Base-by-base conservation (phyloP, 306 rosid genomes). In the Lathyrus oleraceus region DNA sequence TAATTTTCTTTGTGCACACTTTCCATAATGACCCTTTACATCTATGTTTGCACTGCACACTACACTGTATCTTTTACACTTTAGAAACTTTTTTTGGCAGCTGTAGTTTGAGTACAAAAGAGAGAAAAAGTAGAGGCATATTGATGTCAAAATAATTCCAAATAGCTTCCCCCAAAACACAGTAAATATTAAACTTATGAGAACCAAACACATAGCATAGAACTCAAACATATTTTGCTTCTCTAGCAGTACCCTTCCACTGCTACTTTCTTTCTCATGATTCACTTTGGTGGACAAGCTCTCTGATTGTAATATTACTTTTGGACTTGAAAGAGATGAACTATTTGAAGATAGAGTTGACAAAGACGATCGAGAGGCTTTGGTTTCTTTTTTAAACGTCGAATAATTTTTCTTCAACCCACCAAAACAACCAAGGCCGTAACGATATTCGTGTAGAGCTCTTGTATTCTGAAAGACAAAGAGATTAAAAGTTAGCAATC, bases 161-260 rank as follows among this genome's bases (percentile, higher is more conserved):
- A 62, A 42, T 5, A 83, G 27, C 85, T 79, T 90, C 7, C 98
- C 97, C 75, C 80, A 83, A 13, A 87, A 62, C 20, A 93, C 80
- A 0, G 91, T 88, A 10, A 88, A 63, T n/a, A 30, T 53, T 3
- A 90, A 80, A 78, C 86, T 82, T 15, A 88, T 35, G 2, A 88
- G 72, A 75, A 93, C 48, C 76, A 90, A 64, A 39, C 39, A 79
- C 5, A 87, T 25, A 28, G 85, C 90, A 20, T 61, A 68, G 15
- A 45, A 69, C 44, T 79, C 76, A 2, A 40, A 23, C 16, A 48
- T 78, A 47, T 74, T 75, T 59, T 67, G 77, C 64, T 78, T 87
- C 80, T 61, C 74, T n/a, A 48, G 54, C 43, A 51, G 52, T 51
- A 52, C 17, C 21, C 40, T 10, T 67, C 44, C 54, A 21, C 1